Base-by-base conservation (phyloP, 495 filamentous ascomycete genomes). In the Penicillium maclennaniae region DNA sequence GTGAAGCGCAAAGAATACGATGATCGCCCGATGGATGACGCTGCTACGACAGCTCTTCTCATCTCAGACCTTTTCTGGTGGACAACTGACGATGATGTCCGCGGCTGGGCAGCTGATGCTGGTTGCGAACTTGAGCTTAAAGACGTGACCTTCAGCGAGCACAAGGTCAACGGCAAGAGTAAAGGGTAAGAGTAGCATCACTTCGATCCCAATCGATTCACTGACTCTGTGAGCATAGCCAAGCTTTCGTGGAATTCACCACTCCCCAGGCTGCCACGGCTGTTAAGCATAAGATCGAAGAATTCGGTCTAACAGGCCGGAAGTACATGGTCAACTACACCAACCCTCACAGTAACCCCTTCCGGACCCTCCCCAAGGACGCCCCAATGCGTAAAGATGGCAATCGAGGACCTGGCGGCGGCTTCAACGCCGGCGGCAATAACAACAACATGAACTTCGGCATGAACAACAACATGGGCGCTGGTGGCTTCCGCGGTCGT, bases 91-190 rank as follows among this genome's bases (percentile, higher is more conserved):
- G 93, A 98, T 61, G 90, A 96, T 55, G 81, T 98, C 52, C 87
- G 93, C 43, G 90, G 87, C 50, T 96, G 91, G 92, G 81, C 87
- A 10, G 83, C 84, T 56, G 76, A 88, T 53, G 87, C 85, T 26
- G 78, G 76, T 8, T 87, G 81, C 56, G 93, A 97, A 64, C 79
- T 83, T 42, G 89, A 95, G 61, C 76, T 98, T 19, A 90, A 90
- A 62, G 92, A 96, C 50, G 85, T 97, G 40, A 95, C 92, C 1
- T 97, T 97, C 61, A 95, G 87, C 55, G 93, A 98, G 66, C 93
- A 97, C 70, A 98, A 98, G 69, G 91, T 97, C 14, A 98, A 98
- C 61, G 93, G 93, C 49, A 98, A 98, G 70, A 93, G 89, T 68
- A 97, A 97, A 73, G 91, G 92, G 92, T 96, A 77, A 59, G 86